Percentiles rank a stretch among this genome's conserved stretches.
These are phyloP conservation scores for Neonectria faginata DNA, from an alignment of 2,329 filamentous ascomycete genomes.

Conservation along the genomic window DNA sequence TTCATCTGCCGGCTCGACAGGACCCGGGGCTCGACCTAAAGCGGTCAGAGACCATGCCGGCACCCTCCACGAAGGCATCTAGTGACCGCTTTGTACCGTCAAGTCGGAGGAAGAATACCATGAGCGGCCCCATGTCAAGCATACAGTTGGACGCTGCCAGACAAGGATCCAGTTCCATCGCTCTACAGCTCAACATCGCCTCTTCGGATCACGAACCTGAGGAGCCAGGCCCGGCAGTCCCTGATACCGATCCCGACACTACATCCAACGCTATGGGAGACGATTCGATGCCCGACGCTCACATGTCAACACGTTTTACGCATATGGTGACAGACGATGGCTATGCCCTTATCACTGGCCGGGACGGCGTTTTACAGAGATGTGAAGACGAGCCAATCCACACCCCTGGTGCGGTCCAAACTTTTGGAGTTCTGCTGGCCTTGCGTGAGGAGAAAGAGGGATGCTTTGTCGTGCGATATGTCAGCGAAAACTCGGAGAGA, in stretches of 20 bases:
- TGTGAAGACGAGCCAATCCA: slow-evolving; percentile 95
- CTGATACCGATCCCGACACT: slow-evolving; percentile 26
- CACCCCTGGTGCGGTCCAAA: slow-evolving; percentile 83
- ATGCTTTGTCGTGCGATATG: slow-evolving; percentile 76
- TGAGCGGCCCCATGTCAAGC: slow-evolving; percentile 56
- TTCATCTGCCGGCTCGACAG: slow-evolving; percentile 46
- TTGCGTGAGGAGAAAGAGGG: slow-evolving; percentile 77
- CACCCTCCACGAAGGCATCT: slow-evolving; percentile 32
- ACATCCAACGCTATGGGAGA: slow-evolving; percentile 36
- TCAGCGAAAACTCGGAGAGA: slow-evolving; percentile 82
- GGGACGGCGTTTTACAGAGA: slow-evolving; percentile 77
- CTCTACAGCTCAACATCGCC: slow-evolving; percentile 51
- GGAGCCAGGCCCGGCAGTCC: slow-evolving; percentile 33
- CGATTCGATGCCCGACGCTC: slow-evolving; percentile 52
- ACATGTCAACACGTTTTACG: slow-evolving; percentile 80
- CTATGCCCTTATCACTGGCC: slow-evolving; percentile 84
- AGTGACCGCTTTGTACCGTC: slow-evolving; percentile 37
- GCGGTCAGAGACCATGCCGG: slow-evolving; percentile 44
- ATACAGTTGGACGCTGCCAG: slow-evolving; percentile 59
- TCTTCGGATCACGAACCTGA: slow-evolving; percentile 50
- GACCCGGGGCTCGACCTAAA: slow-evolving; percentile 47
- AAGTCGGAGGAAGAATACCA: slow-evolving; percentile 50
- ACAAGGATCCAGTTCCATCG: slow-evolving; percentile 48
- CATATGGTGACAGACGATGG: slow-evolving; percentile 82
- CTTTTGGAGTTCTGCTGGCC: slow-evolving; percentile 82